Conservation (phyloP, 176 grass and related monocot species). For the Areca catechu region DNA sequence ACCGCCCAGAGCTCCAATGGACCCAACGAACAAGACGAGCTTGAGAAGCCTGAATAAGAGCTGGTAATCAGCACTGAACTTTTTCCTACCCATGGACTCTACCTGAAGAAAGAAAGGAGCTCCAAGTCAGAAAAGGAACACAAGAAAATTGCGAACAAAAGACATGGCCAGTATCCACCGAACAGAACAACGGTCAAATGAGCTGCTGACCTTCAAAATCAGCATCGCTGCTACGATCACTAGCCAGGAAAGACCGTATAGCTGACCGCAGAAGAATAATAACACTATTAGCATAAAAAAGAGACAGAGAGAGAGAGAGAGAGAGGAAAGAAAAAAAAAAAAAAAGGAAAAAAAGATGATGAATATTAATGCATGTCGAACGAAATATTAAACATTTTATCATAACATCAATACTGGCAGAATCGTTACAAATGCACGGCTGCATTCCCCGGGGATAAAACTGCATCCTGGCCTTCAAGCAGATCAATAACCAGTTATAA, state of each 20-base stretch:
- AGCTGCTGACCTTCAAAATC: slow-evolving; percentile 56
- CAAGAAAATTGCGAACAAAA: neutral
- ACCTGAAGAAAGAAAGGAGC: slow-evolving; percentile 35
- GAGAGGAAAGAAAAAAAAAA: too few relatives aligned
- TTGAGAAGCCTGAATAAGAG: slow-evolving; percentile 94
- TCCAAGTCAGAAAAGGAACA: slow-evolving; percentile 16
- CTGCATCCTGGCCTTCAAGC: too few relatives aligned
- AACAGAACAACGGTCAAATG: slow-evolving; percentile 2
- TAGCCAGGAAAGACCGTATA: slow-evolving; percentile 87
- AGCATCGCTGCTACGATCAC: slow-evolving; percentile 75
- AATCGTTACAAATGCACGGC: too few relatives aligned
- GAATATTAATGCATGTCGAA: neutral
- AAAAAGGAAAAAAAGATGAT: neutral
- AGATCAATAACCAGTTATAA: too few relatives aligned
- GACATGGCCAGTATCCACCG: neutral
- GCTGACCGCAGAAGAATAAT: slow-evolving; percentile 20
- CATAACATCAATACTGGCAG: too few relatives aligned
- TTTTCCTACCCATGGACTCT: slow-evolving; percentile 80
- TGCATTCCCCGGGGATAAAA: too few relatives aligned
- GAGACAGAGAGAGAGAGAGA: too few relatives aligned
- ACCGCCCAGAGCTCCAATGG: slow-evolving; percentile 53
- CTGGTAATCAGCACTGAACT: slow-evolving; percentile 90
- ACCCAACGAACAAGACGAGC: slow-evolving; percentile 64
- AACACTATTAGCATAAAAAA: too few relatives aligned
- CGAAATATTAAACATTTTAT: too few relatives aligned